Conservation (phyloP, 495 filamentous ascomycete genomes). For the Cryomyces minteri region DNA sequence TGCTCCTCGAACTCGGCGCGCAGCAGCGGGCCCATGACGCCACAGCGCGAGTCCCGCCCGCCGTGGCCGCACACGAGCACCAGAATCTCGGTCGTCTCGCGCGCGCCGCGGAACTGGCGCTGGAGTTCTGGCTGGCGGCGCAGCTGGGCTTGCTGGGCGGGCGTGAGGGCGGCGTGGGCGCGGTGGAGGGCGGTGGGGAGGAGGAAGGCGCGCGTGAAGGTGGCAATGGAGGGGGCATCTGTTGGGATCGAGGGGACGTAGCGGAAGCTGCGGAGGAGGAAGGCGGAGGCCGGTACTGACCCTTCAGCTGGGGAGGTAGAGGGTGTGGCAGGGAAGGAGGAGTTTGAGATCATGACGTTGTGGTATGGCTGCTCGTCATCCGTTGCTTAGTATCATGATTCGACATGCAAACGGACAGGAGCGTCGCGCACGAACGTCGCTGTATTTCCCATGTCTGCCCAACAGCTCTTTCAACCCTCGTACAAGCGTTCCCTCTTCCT, state of each 20-base stretch:
- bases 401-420: background rate
- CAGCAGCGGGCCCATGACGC: conserved; percentile 56
- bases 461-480: conserved; percentile 49
- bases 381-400: background rate
- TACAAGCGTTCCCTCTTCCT: conserved; percentile 42
- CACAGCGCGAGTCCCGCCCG: conserved; percentile 62
- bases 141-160: conserved; percentile 25
- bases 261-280: conserved; percentile 63
- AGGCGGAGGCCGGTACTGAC: conserved; percentile 34
- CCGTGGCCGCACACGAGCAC: conserved; percentile 77
- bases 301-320: conserved; percentile 5
- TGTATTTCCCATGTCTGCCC: conserved; percentile 44
- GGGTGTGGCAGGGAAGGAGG: conserved; percentile 35
- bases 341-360: conserved; percentile 54
- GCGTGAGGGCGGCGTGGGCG: conserved; percentile 33
- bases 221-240: conserved; percentile 26
- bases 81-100: conserved; percentile 45
- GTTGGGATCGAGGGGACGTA: conserved; percentile 54
- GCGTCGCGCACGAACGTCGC: conserved; percentile 38
- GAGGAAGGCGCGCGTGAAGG: conserved; percentile 37
- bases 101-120: conserved; percentile 19
- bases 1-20: conserved; percentile 43
- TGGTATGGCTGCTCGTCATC: conserved; percentile 45
- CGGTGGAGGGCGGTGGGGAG: conserved; percentile 39
- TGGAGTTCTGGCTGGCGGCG: conserved; percentile 14